These are phyloP conservation scores for Gymnopilus junonius DNA, from an alignment of 768 basidiomycete genomes.

Conservation along the genomic window DNA sequence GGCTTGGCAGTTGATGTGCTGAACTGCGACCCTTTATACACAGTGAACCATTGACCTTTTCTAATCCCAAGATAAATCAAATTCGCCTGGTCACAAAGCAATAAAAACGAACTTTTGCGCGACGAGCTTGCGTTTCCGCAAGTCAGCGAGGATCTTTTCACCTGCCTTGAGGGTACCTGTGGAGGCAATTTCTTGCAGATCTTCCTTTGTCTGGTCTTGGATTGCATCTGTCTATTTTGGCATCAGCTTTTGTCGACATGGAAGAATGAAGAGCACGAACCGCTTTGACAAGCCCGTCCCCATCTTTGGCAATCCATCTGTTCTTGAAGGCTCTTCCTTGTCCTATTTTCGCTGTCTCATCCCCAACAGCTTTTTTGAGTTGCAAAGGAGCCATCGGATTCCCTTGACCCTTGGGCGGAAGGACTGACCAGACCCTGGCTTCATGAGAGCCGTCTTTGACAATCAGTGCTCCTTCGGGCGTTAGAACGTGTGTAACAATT, in stretches of 20 bases:
- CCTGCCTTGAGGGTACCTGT: slow-evolving; percentile 75
- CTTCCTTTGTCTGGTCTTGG: slow-evolving; percentile 73
- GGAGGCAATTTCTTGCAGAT: slow-evolving; percentile 73
- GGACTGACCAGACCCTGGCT: slow-evolving; percentile 88
- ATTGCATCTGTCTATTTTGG: slow-evolving; percentile 61
- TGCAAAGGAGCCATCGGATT: slow-evolving; percentile 66
- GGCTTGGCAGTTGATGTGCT: slow-evolving; percentile 90
- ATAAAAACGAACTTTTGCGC: slow-evolving; percentile 65
- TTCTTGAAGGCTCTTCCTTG: slow-evolving; percentile 97
- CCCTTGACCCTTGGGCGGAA: slow-evolving; percentile 74
- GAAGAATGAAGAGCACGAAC: slow-evolving; percentile 50
- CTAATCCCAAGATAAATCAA: slow-evolving; percentile 43
- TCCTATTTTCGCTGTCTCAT: slow-evolving; percentile 90
- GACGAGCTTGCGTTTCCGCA: slow-evolving; percentile 91
- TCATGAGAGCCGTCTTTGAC: slow-evolving; percentile 89
- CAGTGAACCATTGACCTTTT: slow-evolving; percentile 95
- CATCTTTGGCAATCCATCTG: slow-evolving; percentile 94
- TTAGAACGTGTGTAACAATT: slow-evolving; percentile 71
- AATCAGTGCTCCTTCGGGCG: slow-evolving; percentile 83
- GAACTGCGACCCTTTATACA: slow-evolving; percentile 84
- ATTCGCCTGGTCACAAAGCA: neutral
- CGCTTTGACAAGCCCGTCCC: slow-evolving; percentile 81
- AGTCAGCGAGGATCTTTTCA: slow-evolving; percentile 83
- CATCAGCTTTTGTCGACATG: slow-evolving; percentile 12
- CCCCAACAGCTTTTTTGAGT: slow-evolving; percentile 78